A percentile compares a stretch with the other conserved stretches of the same genome.
Evolutionary conservation across 2,329 filamentous ascomycete genomes (phyloP).

Genomic region (Pseudocercospora ulei): DNA sequence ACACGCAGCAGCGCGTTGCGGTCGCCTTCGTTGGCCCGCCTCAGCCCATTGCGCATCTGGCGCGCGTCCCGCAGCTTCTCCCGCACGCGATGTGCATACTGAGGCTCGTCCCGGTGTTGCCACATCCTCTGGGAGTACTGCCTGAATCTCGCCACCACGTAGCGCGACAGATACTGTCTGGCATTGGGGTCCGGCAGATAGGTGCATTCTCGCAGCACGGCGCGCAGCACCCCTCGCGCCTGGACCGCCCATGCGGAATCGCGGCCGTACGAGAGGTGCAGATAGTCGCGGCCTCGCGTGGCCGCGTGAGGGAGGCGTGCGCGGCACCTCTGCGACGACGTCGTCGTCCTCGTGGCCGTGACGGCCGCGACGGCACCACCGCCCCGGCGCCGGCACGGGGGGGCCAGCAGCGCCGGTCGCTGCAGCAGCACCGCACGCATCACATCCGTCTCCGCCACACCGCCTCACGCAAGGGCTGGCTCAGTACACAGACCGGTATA

Average conservation of each 20-base stretch:
- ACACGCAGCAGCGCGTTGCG: conserved; percentile 44
- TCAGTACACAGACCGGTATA: too few species aligned
- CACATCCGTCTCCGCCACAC: not conserved
- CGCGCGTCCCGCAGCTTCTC: conserved; percentile 32
- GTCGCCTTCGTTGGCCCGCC: conserved; percentile 50
- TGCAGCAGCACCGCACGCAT: not conserved
- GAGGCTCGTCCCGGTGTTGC: conserved; percentile 18
- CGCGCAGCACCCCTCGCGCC: conserved; percentile 45
- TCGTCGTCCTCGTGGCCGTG: not conserved
- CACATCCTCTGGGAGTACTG: conserved; percentile 18
- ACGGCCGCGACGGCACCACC: not conserved
- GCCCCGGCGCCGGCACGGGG: not conserved
- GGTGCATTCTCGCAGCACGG: conserved; percentile 49
- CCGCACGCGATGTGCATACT: conserved; percentile 14
- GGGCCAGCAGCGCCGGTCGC: not conserved
- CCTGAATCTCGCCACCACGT: conserved; percentile 45
- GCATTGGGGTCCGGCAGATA: conserved; percentile 53
- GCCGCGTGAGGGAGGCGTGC: not conserved
- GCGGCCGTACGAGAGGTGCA: conserved; percentile 8
- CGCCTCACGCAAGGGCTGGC: not conserved
- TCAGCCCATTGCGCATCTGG: conserved; percentile 40
- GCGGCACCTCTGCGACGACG: not conserved
- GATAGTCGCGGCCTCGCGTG: conserved; percentile 1
- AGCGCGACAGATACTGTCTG: conserved; percentile 42
- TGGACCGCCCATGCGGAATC: conserved; percentile 15